Conservation (phyloP, 345 rosid genomes). For the Eucalyptus melliodora region DNA sequence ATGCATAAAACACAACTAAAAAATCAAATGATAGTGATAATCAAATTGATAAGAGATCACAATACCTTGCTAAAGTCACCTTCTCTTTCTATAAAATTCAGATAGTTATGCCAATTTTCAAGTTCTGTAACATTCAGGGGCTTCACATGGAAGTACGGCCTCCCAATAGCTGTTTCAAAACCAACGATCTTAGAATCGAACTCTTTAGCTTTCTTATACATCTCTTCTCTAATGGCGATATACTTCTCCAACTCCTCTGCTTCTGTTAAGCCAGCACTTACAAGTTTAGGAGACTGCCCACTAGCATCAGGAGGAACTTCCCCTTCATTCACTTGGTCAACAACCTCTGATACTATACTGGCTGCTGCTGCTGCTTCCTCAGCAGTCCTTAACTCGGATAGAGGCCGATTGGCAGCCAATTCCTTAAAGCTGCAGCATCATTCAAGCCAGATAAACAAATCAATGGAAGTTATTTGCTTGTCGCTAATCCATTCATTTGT, state of each 20-base stretch:
- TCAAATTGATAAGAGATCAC: conserved; percentile 26
- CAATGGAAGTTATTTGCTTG: background rate
- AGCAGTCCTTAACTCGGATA: conserved; percentile 66
- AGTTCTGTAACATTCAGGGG: conserved; percentile 86
- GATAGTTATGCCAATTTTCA: conserved; percentile 94
- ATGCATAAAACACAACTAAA: conserved; percentile 46
- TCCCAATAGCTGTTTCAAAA: conserved; percentile 90
- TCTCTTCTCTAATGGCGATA: conserved; percentile 73
- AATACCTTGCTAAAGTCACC: conserved; percentile 89
- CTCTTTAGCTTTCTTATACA: conserved; percentile 91
- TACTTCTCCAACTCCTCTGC: conserved; percentile 94
- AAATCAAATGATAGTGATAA: conserved; percentile 28
- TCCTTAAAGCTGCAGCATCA: conserved; percentile 62
- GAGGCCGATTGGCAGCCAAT: conserved; percentile 63
- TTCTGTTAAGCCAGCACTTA: conserved; percentile 61
- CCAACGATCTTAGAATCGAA: conserved; percentile 82
- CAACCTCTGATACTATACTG: conserved; percentile 23
- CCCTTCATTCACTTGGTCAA: conserved; percentile 39
- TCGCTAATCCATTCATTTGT: background rate
- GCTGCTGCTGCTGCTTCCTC: conserved; percentile 44
- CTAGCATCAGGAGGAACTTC: conserved; percentile 37
- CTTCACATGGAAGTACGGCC: conserved; percentile 96
- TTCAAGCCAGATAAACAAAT: background rate
- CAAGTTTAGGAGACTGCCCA: conserved; percentile 50
- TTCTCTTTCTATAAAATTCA: conserved; percentile 72